Conservation (phyloP, 768 basidiomycete species). For the Lentinula edodes region DNA sequence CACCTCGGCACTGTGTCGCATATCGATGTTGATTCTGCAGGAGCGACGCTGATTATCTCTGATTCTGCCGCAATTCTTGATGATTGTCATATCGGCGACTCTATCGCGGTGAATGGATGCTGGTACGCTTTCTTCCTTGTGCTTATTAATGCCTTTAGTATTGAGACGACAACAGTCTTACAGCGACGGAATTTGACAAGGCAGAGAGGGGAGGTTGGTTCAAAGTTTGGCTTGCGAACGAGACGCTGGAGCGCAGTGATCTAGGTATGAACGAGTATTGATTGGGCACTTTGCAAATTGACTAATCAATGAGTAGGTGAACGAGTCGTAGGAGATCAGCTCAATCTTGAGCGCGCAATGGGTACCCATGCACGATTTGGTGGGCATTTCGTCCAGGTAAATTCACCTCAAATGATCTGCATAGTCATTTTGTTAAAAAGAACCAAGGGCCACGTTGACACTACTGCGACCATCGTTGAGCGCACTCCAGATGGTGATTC, state of each 20-base stretch:
- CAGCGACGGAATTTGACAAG: slow-evolving; percentile 79
- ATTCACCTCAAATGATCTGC: slow-evolving; percentile 7
- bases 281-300: not conserved
- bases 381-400: slow-evolving; percentile 95
- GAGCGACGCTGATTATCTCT: slow-evolving; percentile 78
- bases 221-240: slow-evolving; percentile 92
- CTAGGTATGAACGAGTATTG: slow-evolving; percentile 49
- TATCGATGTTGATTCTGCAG: slow-evolving; percentile 60
- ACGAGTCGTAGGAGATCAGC: slow-evolving; percentile 66
- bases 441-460: slow-evolving; percentile 86
- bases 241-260: slow-evolving; percentile 88
- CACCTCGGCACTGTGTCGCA: slow-evolving; percentile 73
- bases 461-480: slow-evolving; percentile 70
- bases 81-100: slow-evolving; percentile 93
- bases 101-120: slow-evolving; percentile 79
- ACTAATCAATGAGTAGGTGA: slow-evolving; percentile 47
- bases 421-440: not conserved
- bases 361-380: slow-evolving; percentile 87
- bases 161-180: slow-evolving; percentile 50
- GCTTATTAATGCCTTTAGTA: not conserved
- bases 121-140: not conserved
- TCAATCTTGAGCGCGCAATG: slow-evolving; percentile 96
- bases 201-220: slow-evolving; percentile 70
- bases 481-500: slow-evolving; percentile 80
- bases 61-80: slow-evolving; percentile 67